A percentile compares a stretch with the other conserved stretches of the same genome.
phyloP scores from a whole-genome alignment of 768 basidiomycete species.

The Termitomyces sp. region DNA sequence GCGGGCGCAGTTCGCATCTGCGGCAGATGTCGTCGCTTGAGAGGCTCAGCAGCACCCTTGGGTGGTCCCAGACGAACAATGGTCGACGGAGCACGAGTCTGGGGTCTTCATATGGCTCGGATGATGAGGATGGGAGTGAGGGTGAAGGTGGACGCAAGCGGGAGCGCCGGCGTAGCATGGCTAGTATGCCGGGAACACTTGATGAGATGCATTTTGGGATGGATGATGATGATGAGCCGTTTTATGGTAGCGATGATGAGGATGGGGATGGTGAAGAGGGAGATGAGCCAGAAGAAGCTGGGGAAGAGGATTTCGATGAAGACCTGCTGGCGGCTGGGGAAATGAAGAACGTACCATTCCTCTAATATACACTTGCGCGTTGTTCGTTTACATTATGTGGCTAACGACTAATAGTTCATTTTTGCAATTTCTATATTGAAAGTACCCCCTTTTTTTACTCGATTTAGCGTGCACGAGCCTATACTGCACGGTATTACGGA shows the following conservation, averaged over 20 bases:
- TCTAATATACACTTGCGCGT: slow-evolving; percentile 29
- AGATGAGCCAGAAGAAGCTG: slow-evolving; percentile 52
- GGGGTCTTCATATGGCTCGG: slow-evolving; percentile 54
- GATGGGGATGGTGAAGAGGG: slow-evolving; percentile 31
- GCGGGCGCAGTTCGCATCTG: slow-evolving; percentile 37
- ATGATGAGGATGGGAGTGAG: slow-evolving; percentile 42
- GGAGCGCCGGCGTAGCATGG: slow-evolving; percentile 58
- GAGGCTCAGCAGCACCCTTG: slow-evolving; percentile 58
- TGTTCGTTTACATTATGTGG: neutral
- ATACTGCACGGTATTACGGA: no score
- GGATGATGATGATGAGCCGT: slow-evolving; percentile 42
- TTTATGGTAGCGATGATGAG: slow-evolving; percentile 27
- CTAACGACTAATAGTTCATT: neutral
- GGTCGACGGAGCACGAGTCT: slow-evolving; percentile 48
- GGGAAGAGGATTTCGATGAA: slow-evolving; percentile 75
- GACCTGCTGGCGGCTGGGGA: slow-evolving; percentile 78
- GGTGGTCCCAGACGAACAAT: slow-evolving; percentile 36
- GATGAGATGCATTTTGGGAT: slow-evolving; percentile 57
- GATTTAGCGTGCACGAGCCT: no score
- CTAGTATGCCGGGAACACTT: slow-evolving; percentile 85
- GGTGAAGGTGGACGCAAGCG: slow-evolving; percentile 35
- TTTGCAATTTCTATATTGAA: neutral
- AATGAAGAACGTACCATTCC: slow-evolving; percentile 75
- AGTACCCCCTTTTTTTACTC: neutral
- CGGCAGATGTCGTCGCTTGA: slow-evolving; percentile 79